Conservation (phyloP, 2,329 filamentous ascomycete genomes). For the Exophiala oligosperma region DNA sequence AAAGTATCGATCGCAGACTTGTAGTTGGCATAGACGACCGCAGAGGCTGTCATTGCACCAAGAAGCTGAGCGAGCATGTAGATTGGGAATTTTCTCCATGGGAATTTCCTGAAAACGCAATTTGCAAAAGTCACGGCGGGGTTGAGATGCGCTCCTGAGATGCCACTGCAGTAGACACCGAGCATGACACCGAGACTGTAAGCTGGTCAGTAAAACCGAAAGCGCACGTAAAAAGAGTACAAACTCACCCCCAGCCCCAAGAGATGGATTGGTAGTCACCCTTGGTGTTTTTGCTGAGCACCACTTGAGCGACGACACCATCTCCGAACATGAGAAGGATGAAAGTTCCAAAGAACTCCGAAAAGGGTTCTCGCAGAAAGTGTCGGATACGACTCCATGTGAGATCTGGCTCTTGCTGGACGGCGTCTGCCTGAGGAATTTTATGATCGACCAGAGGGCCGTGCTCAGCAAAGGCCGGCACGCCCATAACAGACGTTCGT, state of each 20-base stretch:
- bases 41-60: slow-evolving; percentile 64
- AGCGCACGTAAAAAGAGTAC: not conserved
- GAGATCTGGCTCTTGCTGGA: slow-evolving; percentile 33
- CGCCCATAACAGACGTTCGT: slow-evolving; percentile 16
- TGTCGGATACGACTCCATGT: slow-evolving; percentile 57
- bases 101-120: slow-evolving; percentile 67
- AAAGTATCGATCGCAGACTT: slow-evolving; percentile 63
- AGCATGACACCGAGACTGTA: slow-evolving; percentile 66
- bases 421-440: slow-evolving; percentile 32
- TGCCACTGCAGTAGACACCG: slow-evolving; percentile 62
- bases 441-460: slow-evolving; percentile 36
- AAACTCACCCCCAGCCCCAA: slow-evolving; percentile 50
- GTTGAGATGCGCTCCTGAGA: slow-evolving; percentile 66
- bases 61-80: slow-evolving; percentile 67
- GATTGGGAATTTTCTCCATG: slow-evolving; percentile 69
- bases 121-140: slow-evolving; percentile 70
- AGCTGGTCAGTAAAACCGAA: not conserved
- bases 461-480: slow-evolving; percentile 31
- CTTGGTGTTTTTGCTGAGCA: slow-evolving; percentile 52
- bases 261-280: slow-evolving; percentile 54
- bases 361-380: slow-evolving; percentile 58
- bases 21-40: slow-evolving; percentile 64
- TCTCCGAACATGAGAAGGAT: slow-evolving; percentile 69
- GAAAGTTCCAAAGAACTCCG: slow-evolving; percentile 69
- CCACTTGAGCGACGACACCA: slow-evolving; percentile 69